Evolutionary conservation across 768 basidiomycete genomes (phyloP), one percentile per base, ranked within the genome.

Genomic region (Tremella yokohamensis): DNA sequence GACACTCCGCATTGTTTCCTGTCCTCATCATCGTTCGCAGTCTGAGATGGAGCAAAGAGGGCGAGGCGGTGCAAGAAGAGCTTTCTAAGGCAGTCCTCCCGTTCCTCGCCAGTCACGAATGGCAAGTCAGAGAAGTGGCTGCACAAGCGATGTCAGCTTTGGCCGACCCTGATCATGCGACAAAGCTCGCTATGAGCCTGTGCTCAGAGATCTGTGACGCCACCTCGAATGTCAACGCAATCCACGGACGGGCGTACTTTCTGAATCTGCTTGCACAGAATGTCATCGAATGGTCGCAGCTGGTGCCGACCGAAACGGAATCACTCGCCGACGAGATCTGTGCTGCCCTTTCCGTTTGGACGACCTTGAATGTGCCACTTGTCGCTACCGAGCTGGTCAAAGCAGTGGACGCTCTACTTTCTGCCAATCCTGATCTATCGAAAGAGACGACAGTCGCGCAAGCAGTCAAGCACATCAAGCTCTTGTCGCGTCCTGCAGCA

Each of bases 11-110:
- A 0, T 50, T 74, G 15, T 74, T 74, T 60, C 72, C 72, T 0
- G 64, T 71, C 26, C 40, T 74, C 26, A 71, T 71, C 52, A 68
- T 74, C 34, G 40, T 74, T 8, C 60, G 72, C 37, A 69, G 70
- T 60, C 49, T 71, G 26, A 42, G 61, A 34, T 72, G 62, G 59
- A 53, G 58, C n/a, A 56, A 57, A 3, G 37, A 42, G 3, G 56
- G 44, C 6, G 47, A 19, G 26, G 54, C 54, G 7, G 18, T 72
- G 18, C 62, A 64, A 49, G 37, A 60, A 11, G 49, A 22, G 16
- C 38, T 74, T 26, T 42, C 44, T 20, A 12, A 6, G 16, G 63
- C 55, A 2, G 61, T 69, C 1, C 25, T 48, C 56, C 53, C 60
- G 9, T 68, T 56, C 29, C 44, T 74, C n/a, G 54, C 50, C 12